These are phyloP conservation scores for Candida stauntonica DNA, from an alignment of 805 yeast genomes.

Conservation along the genomic window DNA sequence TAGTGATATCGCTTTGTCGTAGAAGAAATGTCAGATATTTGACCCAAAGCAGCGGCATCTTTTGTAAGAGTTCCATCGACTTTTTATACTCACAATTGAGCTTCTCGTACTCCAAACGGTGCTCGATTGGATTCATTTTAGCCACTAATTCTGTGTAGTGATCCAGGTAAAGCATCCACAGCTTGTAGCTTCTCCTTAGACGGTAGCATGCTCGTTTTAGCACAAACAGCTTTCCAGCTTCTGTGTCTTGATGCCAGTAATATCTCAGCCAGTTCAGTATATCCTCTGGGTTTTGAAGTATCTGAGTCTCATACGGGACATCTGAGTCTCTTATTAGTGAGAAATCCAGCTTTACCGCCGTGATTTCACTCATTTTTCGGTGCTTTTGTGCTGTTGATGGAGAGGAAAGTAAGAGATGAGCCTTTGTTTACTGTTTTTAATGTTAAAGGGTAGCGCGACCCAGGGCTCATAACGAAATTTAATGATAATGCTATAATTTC, in stretches of 20 bases:
- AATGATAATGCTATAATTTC: too few species aligned
- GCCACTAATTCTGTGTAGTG: slow-evolving; percentile 32
- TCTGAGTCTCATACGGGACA: slow-evolving; percentile 42
- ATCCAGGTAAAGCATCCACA: slow-evolving; percentile 52
- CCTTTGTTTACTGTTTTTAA: too few species aligned
- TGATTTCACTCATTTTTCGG: not conserved
- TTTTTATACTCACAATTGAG: slow-evolving; percentile 44
- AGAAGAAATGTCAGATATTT: slow-evolving; percentile 43
- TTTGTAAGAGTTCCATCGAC: slow-evolving; percentile 39
- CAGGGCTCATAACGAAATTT: too few species aligned
- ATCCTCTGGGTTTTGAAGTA: slow-evolving; percentile 34
- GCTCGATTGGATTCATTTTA: slow-evolving; percentile 27
- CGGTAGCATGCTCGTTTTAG: slow-evolving; percentile 46
- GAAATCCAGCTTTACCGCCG: slow-evolving; percentile 1
- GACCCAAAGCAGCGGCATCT: slow-evolving; percentile 49
- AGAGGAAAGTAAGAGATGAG: not conserved
- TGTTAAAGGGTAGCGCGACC: too few species aligned
- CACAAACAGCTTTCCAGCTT: slow-evolving; percentile 37
- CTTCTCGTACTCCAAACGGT: slow-evolving; percentile 29
- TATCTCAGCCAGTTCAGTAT: slow-evolving; percentile 37
- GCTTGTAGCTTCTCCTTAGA: slow-evolving; percentile 42
- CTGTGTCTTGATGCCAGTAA: slow-evolving; percentile 30
- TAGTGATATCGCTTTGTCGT: slow-evolving; percentile 31
- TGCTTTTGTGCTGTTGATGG: not conserved
- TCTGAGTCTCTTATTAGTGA: slow-evolving; percentile 25